A percentile compares a stretch with the other conserved stretches of the same genome.
Evolutionary conservation across 306 rosid genomes (phyloP).

Genomic region (Pyrus communis): DNA sequence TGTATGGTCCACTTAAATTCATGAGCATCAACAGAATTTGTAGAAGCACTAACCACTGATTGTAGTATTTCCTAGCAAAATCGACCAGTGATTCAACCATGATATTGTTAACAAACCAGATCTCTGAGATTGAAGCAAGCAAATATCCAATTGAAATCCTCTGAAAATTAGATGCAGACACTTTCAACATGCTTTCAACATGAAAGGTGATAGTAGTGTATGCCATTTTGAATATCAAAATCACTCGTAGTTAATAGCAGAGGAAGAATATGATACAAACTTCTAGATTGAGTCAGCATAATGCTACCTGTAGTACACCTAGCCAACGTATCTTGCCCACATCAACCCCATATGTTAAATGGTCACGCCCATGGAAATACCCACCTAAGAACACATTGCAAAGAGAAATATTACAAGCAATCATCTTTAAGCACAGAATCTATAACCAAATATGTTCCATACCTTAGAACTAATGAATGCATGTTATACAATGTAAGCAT

Average conservation of each 20-base stretch:
- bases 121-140: constrained; percentile 62
- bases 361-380: constrained; percentile 58
- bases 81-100: constrained; percentile 45
- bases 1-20: not conserved
- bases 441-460: not conserved
- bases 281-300: not conserved
- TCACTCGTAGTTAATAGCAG: constrained; percentile 11
- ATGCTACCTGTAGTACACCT: constrained; percentile 53
- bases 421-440: not conserved
- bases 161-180: constrained; percentile 31
- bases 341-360: constrained; percentile 73
- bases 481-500: not conserved
- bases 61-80: constrained; percentile 58
- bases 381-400: constrained; percentile 52
- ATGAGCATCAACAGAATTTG: not conserved
- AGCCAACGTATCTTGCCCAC: constrained; percentile 59
- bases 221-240: not conserved
- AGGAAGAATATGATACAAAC: not conserved
- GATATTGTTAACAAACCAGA: constrained; percentile 54
- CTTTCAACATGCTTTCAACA: constrained; percentile 3
- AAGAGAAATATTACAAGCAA: constrained; percentile 16
- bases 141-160: constrained; percentile 76
- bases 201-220: not conserved
- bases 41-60: constrained; percentile 60
- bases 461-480: not conserved